Evolutionary conservation across 192 early-diverging fungal species (phyloP), one percentile per base, ranked within the genome.

Genomic region (Coemansia sp.): DNA sequence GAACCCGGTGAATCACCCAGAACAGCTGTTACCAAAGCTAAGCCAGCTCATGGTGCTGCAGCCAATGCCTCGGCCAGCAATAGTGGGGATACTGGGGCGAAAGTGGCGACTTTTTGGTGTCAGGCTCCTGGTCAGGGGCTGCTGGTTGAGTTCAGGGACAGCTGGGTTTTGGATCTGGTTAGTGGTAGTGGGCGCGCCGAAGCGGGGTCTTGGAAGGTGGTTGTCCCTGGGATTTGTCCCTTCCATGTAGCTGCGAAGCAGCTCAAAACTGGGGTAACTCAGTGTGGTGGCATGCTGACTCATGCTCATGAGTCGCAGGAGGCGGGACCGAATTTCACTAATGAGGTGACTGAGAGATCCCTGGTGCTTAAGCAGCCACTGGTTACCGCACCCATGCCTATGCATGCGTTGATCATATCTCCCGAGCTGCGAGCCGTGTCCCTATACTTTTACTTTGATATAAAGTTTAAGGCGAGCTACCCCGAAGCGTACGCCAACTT

Each of bases 301-400:
- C 77, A 80, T 43, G 52, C 53, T 8, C 77, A 80, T 14, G 69
- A 71, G 43, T 1, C 31, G 0, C 3, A 11, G 41, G 35, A 2
- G 13, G 26, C 8, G 16, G 7, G n/a, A 26, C 34, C 2, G n/a
- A 12, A 55, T 28, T 28, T 31, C 5, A n/a, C n/a, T 1, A 42
- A 37, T 3, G 16, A 48, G 3, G 16, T 58, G 6, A n/a, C 59
- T 6, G 12, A 23, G 20, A 3, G 3, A 1, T 34, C 28, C 16
- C 14, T 38, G 10, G 39, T 61, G 12, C 48, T 78, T 8, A 34
- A 61, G 0, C 31, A 45, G 6, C 57, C 68, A 6, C 43, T 80
- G 42, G 65, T 80, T 5, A 80, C 77, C 0, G 23, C 43, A 13
- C 77, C 72, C 1, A 60, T 80, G 65, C 65, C 77, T 2, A 58